Evolutionary conservation across 2,329 filamentous ascomycete genomes (phyloP), one percentile per base, ranked within the genome.

Genomic region (Neopestalotiopsis rosae): DNA sequence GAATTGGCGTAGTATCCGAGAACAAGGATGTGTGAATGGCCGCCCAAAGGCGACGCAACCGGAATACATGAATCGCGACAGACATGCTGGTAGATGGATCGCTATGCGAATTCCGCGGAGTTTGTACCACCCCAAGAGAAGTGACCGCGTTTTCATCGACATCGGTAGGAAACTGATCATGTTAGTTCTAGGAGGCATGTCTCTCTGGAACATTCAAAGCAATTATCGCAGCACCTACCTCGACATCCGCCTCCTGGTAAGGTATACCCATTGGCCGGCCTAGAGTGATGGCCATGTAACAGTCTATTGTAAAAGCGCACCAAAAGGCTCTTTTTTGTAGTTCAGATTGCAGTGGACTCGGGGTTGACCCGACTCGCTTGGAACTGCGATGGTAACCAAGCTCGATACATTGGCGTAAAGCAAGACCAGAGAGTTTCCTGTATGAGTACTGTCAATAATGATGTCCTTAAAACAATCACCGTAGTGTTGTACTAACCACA

Each of bases 341-440:
- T 65, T 71, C 69, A 10, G 67, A 20, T 10, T 38, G 34, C 5
- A 38, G 34, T 38, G 13, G 20, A 56, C 4, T 17, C 6, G 49
- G 6, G 17, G 9, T n/a, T 10, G 49, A 17, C 5, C 65, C 20
- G 38, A 68, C 63, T 7, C 65, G 59, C 24, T 70, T 71, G 3
- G 58, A 17, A 65, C 66, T 75, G 0, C 78, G 72, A 69, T 80
- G 78, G 42, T 77, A 78, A 1, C 78, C 78, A 3, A 80, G 70
- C 40, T 80, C 77, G 30, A 78, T 74, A 64, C 78, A 80, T 34
- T 78, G 76, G 5, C 78, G 73, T 1, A 80, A 63, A 13, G 78
- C 78, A n/a, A 79, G 49, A 1, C 78, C 77, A 7, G 77, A 74
- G 0, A 78, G 65, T 65, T 74, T 76, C 77, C 76, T 77, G 68